Percentiles rank a stretch among this genome's conserved stretches.
Evolutionary conservation across 345 rosid genomes (phyloP).

Genomic region (Populus ilicifolia): DNA sequence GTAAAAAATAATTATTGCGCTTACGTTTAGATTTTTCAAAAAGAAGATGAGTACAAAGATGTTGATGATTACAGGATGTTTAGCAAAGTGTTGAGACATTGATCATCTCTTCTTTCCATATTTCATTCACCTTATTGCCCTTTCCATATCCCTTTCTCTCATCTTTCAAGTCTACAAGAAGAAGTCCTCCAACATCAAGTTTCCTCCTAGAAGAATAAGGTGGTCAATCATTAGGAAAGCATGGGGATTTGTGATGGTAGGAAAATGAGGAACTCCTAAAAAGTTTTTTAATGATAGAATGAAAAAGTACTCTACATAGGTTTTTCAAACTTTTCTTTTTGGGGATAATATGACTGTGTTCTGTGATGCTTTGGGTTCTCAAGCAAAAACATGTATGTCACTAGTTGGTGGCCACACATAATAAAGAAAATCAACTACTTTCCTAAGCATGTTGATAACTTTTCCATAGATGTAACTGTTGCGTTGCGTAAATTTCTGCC

Average conservation of each 20-base stretch:
- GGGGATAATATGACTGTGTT: conserved; percentile 11
- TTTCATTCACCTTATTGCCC: not conserved
- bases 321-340: not conserved
- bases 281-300: not conserved
- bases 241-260: not conserved
- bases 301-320: not conserved
- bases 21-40: too few species aligned
- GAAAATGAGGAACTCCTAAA: not conserved
- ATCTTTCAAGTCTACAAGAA: not conserved
- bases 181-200: not conserved
- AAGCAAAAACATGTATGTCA: not conserved
- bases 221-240: conserved; percentile 20
- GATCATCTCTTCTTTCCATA: not conserved
- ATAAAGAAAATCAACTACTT: not conserved
- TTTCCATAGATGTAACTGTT: not conserved
- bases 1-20: too few species aligned
- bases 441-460: not conserved
- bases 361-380: conserved; percentile 18
- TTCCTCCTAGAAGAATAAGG: conserved; percentile 11
- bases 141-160: not conserved
- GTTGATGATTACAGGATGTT: too few species aligned
- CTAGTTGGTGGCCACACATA: conserved; percentile 12
- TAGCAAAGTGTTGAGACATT: not conserved
- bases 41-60: too few species aligned
- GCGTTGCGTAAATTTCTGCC: not conserved